Evolutionary conservation across 1,284 basidiomycete genomes (phyloP).

Genomic region (Ganoderma lucidum): DNA sequence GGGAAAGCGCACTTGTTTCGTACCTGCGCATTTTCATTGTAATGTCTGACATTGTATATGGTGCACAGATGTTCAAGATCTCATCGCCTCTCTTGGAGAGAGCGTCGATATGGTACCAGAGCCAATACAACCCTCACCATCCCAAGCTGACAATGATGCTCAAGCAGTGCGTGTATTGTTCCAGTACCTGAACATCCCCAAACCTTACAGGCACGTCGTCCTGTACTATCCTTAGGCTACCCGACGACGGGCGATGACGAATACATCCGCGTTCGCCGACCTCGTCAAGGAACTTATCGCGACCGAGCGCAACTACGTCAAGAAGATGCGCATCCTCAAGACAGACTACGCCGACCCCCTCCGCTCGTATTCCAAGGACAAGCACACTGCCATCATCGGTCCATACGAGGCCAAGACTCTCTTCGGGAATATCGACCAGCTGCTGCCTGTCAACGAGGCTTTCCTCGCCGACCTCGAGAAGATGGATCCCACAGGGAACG

Average conservation of each 20-base stretch:
- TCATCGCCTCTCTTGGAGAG: slow-evolving; percentile 78
- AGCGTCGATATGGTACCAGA: slow-evolving; percentile 54
- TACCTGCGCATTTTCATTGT: not conserved
- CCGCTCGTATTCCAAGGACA: slow-evolving; percentile 83
- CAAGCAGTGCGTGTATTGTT: slow-evolving; percentile 24
- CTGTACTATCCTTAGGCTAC: slow-evolving; percentile 31
- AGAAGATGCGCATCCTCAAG: slow-evolving; percentile 77
- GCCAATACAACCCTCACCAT: slow-evolving; percentile 25
- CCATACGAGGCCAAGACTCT: slow-evolving; percentile 91
- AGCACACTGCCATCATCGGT: slow-evolving; percentile 87
- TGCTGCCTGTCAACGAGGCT: slow-evolving; percentile 87
- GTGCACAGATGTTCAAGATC: slow-evolving; percentile 74
- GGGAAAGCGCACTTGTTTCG: not conserved
- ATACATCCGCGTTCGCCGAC: slow-evolving; percentile 69
- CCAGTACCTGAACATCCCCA: not conserved
- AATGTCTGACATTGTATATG: slow-evolving; percentile 11
- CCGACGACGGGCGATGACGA: slow-evolving; percentile 65
- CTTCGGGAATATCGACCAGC: slow-evolving; percentile 93
- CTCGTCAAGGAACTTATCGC: slow-evolving; percentile 80
- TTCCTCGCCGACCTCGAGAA: slow-evolving; percentile 88
- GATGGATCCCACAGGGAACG: slow-evolving; percentile 58
- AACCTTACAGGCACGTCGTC: not conserved
- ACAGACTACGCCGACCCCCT: slow-evolving; percentile 90
- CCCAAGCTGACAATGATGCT: slow-evolving; percentile 16
- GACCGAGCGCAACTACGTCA: slow-evolving; percentile 83